Percentiles rank a stretch among this genome's conserved stretches.
These are phyloP conservation scores for Pseudonitzschia pungens DNA, from an alignment of 108 stramenopile species.

Conservation along the genomic window DNA sequence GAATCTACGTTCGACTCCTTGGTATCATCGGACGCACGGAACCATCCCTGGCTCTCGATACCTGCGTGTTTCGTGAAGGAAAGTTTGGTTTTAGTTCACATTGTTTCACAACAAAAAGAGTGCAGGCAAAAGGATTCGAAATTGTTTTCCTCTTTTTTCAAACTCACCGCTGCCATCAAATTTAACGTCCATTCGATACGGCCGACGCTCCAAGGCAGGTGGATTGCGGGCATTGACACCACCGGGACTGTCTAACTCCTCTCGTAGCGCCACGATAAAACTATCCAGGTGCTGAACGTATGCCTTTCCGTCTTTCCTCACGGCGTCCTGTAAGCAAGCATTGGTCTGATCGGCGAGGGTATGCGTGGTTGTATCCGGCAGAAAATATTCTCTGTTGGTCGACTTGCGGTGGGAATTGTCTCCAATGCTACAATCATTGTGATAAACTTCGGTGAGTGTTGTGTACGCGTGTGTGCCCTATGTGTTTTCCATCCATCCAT, in stretches of 20 bases:
- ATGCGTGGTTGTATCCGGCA: conserved; percentile 83
- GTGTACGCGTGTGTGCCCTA: neutral
- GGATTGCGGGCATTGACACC: conserved; percentile 74
- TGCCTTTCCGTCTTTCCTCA: conserved; percentile 68
- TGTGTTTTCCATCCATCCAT: no score
- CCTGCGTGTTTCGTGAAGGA: conserved; percentile 12
- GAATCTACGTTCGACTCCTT: conserved; percentile 50
- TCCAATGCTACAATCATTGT: conserved; percentile 47
- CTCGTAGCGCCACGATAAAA: conserved; percentile 80
- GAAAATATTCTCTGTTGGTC: conserved; percentile 65
- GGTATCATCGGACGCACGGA: conserved; percentile 55
- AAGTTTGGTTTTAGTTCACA: neutral
- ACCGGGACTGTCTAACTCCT: conserved; percentile 84
- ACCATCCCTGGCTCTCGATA: conserved; percentile 88
- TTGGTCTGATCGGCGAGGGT: conserved; percentile 84
- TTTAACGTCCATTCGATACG: conserved; percentile 84
- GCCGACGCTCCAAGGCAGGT: conserved; percentile 72
- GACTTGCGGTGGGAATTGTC: conserved; percentile 58
- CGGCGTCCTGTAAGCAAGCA: conserved; percentile 70
- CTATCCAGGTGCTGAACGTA: conserved; percentile 84
- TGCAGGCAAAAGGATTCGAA: neutral
- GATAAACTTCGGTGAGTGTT: neutral
- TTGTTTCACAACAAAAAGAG: no score
- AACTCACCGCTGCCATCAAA: conserved; percentile 59
- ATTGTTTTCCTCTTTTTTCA: conserved; percentile 3